These are phyloP conservation scores for Tolypocladium nubicola DNA, from an alignment of 2,329 filamentous ascomycete genomes.

Conservation along the genomic window DNA sequence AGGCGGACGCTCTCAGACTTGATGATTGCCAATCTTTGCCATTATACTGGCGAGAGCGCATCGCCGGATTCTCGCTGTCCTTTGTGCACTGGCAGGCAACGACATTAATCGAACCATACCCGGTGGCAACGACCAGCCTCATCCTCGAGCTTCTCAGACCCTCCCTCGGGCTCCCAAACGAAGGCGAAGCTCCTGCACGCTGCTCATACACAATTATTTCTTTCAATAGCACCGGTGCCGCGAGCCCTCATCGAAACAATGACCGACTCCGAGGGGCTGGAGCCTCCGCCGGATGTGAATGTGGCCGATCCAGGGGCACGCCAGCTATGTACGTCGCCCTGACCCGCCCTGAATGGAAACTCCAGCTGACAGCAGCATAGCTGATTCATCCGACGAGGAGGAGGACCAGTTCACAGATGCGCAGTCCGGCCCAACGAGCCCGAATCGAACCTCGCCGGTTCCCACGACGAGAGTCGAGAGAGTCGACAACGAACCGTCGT, in stretches of 20 bases:
- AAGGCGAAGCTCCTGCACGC: not conserved
- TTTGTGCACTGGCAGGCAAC: no score
- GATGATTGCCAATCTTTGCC: not conserved
- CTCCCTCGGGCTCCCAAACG: not conserved
- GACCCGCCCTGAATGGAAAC: not conserved
- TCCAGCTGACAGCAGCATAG: conserved; percentile 15
- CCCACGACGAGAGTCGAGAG: conserved; percentile 50
- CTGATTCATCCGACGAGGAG: conserved; percentile 52
- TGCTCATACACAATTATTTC: no score
- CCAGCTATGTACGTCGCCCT: conserved; percentile 38
- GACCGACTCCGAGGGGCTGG: conserved; percentile 18
- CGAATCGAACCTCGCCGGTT: conserved; percentile 36
- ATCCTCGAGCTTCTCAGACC: not conserved
- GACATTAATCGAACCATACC: not conserved
- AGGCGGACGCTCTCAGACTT: not conserved
- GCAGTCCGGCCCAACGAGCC: conserved; percentile 38
- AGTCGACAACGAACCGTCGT: conserved; percentile 38
- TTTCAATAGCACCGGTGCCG: not conserved
- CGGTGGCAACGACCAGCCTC: not conserved
- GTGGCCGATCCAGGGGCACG: conserved; percentile 47
- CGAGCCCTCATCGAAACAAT: conserved; percentile 8
- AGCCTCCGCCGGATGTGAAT: conserved; percentile 19
- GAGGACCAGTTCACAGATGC: conserved; percentile 58
- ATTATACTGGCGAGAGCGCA: not conserved
- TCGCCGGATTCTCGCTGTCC: not conserved